phyloP scores from a whole-genome alignment of 2,329 filamentous ascomycete species.

The Alternaria gaisen region DNA sequence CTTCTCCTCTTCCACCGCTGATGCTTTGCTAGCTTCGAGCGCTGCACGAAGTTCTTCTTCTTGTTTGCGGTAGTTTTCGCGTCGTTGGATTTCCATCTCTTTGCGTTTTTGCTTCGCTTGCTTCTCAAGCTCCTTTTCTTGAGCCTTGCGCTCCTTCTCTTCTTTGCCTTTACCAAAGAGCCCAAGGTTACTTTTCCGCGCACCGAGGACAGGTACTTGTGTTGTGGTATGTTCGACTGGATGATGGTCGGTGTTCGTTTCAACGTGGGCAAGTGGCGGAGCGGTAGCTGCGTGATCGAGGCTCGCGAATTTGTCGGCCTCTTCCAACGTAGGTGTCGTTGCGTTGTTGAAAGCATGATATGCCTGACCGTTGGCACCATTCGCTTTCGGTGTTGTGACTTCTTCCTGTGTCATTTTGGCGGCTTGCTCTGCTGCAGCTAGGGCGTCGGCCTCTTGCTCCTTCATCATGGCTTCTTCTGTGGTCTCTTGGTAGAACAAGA shows the following conservation, averaged over 20 bases:
- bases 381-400: conserved; percentile 62
- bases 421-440: conserved; percentile 50
- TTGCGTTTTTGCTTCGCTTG: conserved; percentile 58
- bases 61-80: conserved; percentile 65
- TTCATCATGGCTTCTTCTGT: conserved; percentile 72
- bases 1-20: conserved; percentile 61
- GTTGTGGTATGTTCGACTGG: conserved; percentile 46
- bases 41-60: conserved; percentile 71
- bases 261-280: conserved; percentile 54
- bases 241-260: conserved; percentile 39
- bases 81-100: conserved; percentile 61
- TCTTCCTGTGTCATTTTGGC: conserved; percentile 64
- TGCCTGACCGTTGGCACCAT: conserved; percentile 48
- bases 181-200: conserved; percentile 43
- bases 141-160: conserved; percentile 67
- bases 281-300: conserved; percentile 74
- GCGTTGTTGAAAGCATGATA: conserved; percentile 47
- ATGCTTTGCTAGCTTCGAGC: conserved; percentile 71
- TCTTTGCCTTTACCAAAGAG: conserved; percentile 70
- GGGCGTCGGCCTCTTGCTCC: conserved; percentile 84
- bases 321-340: conserved; percentile 54
- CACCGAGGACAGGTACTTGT: conserved; percentile 46
- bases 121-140: conserved; percentile 63
- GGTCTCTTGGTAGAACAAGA: conserved; percentile 96
- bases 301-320: conserved; percentile 61